Percentiles rank a stretch among this genome's conserved stretches.
phyloP scores from a whole-genome alignment of 441 rosid species.

The Adansonia rubrostipa region DNA sequence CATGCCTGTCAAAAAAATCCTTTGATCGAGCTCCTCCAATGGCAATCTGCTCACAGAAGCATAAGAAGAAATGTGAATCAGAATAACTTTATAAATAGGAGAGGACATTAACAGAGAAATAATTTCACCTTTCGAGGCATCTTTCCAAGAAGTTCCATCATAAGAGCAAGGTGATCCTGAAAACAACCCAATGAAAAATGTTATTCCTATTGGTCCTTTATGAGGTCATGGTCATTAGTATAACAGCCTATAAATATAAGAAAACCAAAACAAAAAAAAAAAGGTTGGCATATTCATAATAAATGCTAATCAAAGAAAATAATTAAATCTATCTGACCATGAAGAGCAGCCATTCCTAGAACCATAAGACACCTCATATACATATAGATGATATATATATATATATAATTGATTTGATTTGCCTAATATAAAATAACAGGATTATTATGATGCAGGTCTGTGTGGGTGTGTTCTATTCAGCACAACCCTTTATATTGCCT shows the following conservation, averaged over 20 bases:
- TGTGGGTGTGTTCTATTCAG: not conserved
- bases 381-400: not conserved
- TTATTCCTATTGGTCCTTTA: conserved; percentile 14
- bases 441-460: not conserved
- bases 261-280: not conserved
- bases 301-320: not conserved
- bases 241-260: not conserved
- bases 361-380: not conserved
- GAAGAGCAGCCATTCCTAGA: not conserved
- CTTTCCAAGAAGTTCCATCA: conserved; percentile 82
- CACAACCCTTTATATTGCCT: not conserved
- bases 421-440: not conserved
- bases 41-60: conserved; percentile 66
- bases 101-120: not conserved
- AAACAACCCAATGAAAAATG: conserved; percentile 36
- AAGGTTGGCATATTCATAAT: not conserved
- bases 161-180: conserved; percentile 95
- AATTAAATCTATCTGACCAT: not conserved
- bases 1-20: conserved; percentile 90
- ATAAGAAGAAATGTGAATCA: conserved; percentile 15
- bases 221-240: not conserved
- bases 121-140: conserved; percentile 82
- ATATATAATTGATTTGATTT: not conserved
- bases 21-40: conserved; percentile 82
- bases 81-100: not conserved